Percentiles rank a stretch among this genome's conserved stretches.
Conservation (phyloP, 345 rosid genomes). For the Murraya paniculata region DNA sequence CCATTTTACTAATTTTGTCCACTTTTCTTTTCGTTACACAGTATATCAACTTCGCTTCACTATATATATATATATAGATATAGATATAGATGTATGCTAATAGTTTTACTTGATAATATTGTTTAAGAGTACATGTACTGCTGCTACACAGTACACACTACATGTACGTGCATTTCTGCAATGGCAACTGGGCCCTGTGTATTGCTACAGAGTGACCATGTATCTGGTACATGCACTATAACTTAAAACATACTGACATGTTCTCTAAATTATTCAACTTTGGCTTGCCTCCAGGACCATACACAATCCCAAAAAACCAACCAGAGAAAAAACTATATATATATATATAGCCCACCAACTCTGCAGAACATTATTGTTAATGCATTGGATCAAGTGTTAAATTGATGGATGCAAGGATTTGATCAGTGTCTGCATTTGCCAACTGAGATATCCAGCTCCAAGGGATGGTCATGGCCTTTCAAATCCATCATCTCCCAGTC, state of each 20-base stretch:
- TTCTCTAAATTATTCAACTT: neutral
- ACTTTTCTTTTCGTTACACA: neutral
- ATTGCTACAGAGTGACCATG: neutral
- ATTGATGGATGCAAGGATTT: neutral
- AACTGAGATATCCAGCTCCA: conserved; percentile 1
- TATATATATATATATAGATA: no score
- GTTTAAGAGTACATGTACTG: neutral
- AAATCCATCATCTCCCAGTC: conserved; percentile 4
- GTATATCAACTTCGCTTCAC: neutral
- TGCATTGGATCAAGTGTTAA: conserved; percentile 18
- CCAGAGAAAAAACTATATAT: neutral
- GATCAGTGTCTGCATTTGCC: conserved; percentile 9
- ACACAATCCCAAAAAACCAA: neutral
- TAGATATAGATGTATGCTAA: no score
- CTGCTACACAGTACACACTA: no score
- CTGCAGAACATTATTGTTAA: conserved; percentile 6
- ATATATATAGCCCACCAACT: neutral
- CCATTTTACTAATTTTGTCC: neutral
- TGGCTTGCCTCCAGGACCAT: conserved; percentile 4
- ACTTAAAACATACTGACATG: conserved; percentile 3
- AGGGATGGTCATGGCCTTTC: conserved; percentile 5
- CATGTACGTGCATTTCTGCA: neutral
- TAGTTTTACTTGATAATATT: no score
- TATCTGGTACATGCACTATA: conserved; percentile 10
- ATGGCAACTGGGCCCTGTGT: conserved; percentile 16